Evolutionary conservation across 768 basidiomycete species (phyloP), one percentile per base, ranked within the genome.

Genomic region (Suillus americanus): DNA sequence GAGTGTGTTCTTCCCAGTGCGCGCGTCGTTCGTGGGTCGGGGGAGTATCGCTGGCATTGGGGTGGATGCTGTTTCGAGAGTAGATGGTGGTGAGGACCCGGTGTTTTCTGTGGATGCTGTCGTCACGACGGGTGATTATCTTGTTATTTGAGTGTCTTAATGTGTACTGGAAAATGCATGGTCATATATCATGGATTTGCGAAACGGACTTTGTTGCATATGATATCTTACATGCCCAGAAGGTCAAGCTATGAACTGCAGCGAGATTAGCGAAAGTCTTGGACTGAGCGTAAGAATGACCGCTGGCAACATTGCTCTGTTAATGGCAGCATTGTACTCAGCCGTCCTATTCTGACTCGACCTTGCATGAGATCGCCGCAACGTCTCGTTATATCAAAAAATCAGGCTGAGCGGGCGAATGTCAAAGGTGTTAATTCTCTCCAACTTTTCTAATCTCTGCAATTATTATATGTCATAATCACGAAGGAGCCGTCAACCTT

Each of bases 1-100:
- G 0, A 88, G 86, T 4, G 85, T 85, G 12, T 97, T 97, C 81
- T 99, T 98, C 92, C 96, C 97, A 3, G 94, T 99, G 57, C 82
- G 83, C 41, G 89, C 97, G 1, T 77, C 82, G 1, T 98, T 99
- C 72, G 87, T 90, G 59, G 90, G 87, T 0, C 84, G 90, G 68
- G 92, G 92, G 9, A 92, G 90, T 70, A 76, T 97, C 66, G 89
- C 90, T 0, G 93, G 95, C 25, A 82, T 97, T 45, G 83, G 81
- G 35, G 85, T 96, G 18, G 81, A 76, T 3, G 79, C 75, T 37
- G 88, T 91, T 43, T 83, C 80, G n/a, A 83, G 82, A 60, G 77
- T 88, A 25, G 83, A 78, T 28, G 76, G 74, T 40, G 79, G 79
- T 3, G 85, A 83, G 54, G 78, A 83, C n/a, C 80, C 83, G 46